Evolutionary conservation across 2,329 filamentous ascomycete genomes (phyloP).

Genomic region (Xylariaceae sp.): DNA sequence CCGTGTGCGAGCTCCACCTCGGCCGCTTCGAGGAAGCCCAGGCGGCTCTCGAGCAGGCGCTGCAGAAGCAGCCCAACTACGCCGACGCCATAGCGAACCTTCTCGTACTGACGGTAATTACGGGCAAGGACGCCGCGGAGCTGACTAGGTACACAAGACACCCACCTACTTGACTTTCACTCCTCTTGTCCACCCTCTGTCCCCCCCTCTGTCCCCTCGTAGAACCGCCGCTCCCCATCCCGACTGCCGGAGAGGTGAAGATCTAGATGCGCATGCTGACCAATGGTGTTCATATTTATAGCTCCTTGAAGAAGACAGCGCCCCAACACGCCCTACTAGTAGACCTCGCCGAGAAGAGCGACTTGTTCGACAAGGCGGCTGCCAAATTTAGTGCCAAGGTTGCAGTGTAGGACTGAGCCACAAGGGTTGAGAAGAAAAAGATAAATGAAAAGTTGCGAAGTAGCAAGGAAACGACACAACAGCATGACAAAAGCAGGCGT

Average conservation of each 20-base stretch:
- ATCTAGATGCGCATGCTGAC: too few relatives aligned
- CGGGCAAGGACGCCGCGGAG: slow-evolving; percentile 73
- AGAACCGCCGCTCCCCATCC: too few relatives aligned
- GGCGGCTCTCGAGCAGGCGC: slow-evolving; percentile 79
- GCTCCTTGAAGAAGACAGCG: slow-evolving; percentile 63
- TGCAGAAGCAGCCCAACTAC: slow-evolving; percentile 74
- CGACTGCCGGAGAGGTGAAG: too few relatives aligned
- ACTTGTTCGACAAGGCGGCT: slow-evolving; percentile 85
- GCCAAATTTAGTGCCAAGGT: slow-evolving; percentile 89
- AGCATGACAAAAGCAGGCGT: slow-evolving; percentile 3
- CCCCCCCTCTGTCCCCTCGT: background rate
- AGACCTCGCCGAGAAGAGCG: slow-evolving; percentile 84
- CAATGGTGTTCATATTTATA: slow-evolving; percentile 42
- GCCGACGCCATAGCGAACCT: slow-evolving; percentile 82
- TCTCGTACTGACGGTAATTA: slow-evolving; percentile 78
- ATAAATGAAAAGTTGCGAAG: background rate
- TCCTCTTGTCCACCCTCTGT: slow-evolving; percentile 27
- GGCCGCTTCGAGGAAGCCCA: slow-evolving; percentile 89
- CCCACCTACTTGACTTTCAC: background rate
- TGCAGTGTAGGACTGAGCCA: slow-evolving; percentile 54
- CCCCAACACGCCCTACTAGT: slow-evolving; percentile 73
- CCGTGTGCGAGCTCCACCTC: slow-evolving; percentile 88
- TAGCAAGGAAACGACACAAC: background rate
- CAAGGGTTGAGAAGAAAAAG: background rate
- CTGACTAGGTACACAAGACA: slow-evolving; percentile 62